A percentile compares a stretch with the other conserved stretches of the same genome.
These are phyloP conservation scores for Pichiaceae sp. DNA, from an alignment of 1,139 yeast species.

Conservation along the genomic window DNA sequence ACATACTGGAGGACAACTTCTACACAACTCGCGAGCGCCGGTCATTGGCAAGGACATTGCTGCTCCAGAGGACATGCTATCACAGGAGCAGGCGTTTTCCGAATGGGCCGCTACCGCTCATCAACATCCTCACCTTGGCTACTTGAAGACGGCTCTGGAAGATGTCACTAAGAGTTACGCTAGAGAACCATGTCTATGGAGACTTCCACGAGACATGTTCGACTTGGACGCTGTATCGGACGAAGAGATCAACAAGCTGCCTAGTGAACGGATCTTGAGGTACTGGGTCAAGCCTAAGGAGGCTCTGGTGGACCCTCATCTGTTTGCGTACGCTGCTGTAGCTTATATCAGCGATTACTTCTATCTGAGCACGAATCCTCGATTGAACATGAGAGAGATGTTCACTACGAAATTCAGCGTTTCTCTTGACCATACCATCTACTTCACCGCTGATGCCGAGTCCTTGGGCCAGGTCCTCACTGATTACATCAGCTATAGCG, in stretches of 20 bases:
- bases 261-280: conserved; percentile 33
- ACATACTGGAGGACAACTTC: conserved; percentile 21
- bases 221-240: conserved; percentile 18
- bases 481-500: conserved; percentile 46
- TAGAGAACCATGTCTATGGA: conserved; percentile 33
- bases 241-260: conserved; percentile 22
- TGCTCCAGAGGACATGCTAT: conserved; percentile 24
- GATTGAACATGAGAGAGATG: conserved; percentile 32
- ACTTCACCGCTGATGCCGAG: conserved; percentile 53
- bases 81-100: conserved; percentile 22
- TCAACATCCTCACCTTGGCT: conserved; percentile 14
- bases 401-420: conserved; percentile 41
- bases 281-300: conserved; percentile 38
- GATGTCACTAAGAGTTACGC: conserved; percentile 19
- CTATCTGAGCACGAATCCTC: conserved; percentile 40
- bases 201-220: conserved; percentile 34
- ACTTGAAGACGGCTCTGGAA: conserved; percentile 12
- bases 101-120: conserved; percentile 19
- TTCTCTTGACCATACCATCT: conserved; percentile 60
- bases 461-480: conserved; percentile 16
- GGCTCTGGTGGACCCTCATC: conserved; percentile 23
- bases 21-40: conserved; percentile 21
- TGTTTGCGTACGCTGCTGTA: conserved; percentile 49
- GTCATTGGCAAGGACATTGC: conserved; percentile 20
- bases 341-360: conserved; percentile 58